Conservation (phyloP, 2,329 filamentous ascomycete species). For the Zymoseptoria ardabiliae region DNA sequence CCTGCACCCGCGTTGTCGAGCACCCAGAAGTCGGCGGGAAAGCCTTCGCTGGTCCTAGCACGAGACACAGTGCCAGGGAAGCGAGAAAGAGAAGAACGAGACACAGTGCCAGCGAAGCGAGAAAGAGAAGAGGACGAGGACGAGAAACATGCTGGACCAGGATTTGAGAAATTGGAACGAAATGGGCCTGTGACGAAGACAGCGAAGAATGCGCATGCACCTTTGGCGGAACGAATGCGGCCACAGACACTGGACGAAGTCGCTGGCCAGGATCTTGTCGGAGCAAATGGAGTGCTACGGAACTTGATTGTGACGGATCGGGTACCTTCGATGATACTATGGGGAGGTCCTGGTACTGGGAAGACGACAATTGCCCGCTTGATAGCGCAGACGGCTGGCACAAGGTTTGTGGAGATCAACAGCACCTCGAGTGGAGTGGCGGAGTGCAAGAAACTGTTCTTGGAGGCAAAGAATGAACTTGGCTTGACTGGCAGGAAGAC, state of each 20-base stretch:
- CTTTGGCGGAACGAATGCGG: constrained; percentile 89
- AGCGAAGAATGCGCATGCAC: constrained; percentile 61
- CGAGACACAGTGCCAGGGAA: constrained; percentile 23
- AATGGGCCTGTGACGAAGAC: constrained; percentile 52
- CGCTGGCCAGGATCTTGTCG: constrained; percentile 85
- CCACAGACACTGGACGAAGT: constrained; percentile 78
- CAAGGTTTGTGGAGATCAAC: constrained; percentile 91
- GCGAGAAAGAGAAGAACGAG: constrained; percentile 18
- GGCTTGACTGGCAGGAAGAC: constrained; percentile 79
- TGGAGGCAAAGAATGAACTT: constrained; percentile 73
- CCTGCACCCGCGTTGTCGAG: constrained; percentile 11
- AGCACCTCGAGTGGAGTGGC: constrained; percentile 80
- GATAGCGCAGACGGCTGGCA: constrained; percentile 73
- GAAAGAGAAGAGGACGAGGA: constrained; percentile 20
- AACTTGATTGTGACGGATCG: constrained; percentile 77
- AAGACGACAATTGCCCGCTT: constrained; percentile 91
- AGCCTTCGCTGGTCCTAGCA: constrained; percentile 5
- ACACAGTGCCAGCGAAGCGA: constrained; percentile 24
- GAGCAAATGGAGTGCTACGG: constrained; percentile 72
- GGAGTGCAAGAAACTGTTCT: constrained; percentile 88
- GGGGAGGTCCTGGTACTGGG: constrained; percentile 73
- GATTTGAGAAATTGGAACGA: constrained; percentile 16
- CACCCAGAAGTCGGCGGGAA: constrained; percentile 13
- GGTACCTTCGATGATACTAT: constrained; percentile 91
- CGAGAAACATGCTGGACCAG: constrained; percentile 8